phyloP scores from a whole-genome alignment of 495 filamentous ascomycete genomes.

The Hyaloscypha finlandica region DNA sequence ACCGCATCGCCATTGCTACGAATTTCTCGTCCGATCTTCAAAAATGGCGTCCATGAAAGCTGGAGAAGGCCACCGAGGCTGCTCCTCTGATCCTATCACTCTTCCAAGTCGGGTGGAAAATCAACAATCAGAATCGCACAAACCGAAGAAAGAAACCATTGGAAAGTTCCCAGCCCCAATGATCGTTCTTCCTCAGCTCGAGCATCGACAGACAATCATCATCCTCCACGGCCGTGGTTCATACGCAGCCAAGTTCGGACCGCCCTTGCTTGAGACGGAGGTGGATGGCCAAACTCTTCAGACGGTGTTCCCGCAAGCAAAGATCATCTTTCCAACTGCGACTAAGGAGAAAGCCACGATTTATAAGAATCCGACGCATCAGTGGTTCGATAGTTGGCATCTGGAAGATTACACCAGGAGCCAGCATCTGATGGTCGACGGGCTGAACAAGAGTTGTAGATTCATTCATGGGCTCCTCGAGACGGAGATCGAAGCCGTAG shows the following conservation, averaged over 20 bases:
- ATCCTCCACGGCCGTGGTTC: slow-evolving; percentile 53
- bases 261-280: slow-evolving; percentile 35
- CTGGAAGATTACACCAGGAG: slow-evolving; percentile 31
- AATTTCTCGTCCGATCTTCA: no score
- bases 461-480: slow-evolving; percentile 45
- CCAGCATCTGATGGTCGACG: slow-evolving; percentile 42
- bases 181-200: slow-evolving; percentile 7
- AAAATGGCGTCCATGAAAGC: no score
- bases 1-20: no score
- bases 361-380: slow-evolving; percentile 47
- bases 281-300: slow-evolving; percentile 18
- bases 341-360: slow-evolving; percentile 44
- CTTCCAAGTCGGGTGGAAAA: no score
- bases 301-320: slow-evolving; percentile 34
- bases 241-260: slow-evolving; percentile 37
- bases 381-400: slow-evolving; percentile 59
- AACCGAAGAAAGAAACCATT: background rate
- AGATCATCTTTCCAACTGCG: slow-evolving; percentile 50
- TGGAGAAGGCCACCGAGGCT: no score
- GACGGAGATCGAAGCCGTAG: slow-evolving; percentile 41
- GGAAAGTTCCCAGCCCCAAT: slow-evolving; percentile 17
- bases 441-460: slow-evolving; percentile 42
- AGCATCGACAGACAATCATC: slow-evolving; percentile 47
- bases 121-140: no score
- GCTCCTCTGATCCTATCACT: no score